These are phyloP conservation scores for Hypoxylon sp. DNA, from an alignment of 2,329 filamentous ascomycete genomes.

Conservation along the genomic window DNA sequence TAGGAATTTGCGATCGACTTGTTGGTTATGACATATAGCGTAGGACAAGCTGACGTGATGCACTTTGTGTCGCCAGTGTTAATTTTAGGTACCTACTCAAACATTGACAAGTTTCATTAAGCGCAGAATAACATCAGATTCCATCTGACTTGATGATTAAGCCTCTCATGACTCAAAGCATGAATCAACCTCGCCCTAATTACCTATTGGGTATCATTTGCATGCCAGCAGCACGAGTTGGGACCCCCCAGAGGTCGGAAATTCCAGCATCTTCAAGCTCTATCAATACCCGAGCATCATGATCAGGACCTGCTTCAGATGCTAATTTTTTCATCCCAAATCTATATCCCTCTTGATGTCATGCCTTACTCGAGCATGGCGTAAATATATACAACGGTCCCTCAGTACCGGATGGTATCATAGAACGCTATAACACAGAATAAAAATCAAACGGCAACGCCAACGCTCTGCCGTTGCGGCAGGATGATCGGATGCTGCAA, in stretches of 20 bases:
- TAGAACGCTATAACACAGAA: constrained; percentile 44
- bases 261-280: constrained; percentile 21
- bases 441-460: constrained; percentile 62
- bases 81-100: constrained; percentile 3
- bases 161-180: constrained; percentile 20
- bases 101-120: constrained; percentile 16
- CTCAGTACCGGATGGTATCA: constrained; percentile 46
- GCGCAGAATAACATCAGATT: constrained; percentile 12
- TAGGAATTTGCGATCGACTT: not conserved
- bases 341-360: constrained; percentile 36
- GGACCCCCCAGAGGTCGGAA: constrained; percentile 30
- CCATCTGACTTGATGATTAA: constrained; percentile 26
- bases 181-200: constrained; percentile 29
- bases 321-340: constrained; percentile 32
- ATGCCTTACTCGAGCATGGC: constrained; percentile 17
- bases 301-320: constrained; percentile 44
- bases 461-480: constrained; percentile 61
- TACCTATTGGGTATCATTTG: constrained; percentile 44
- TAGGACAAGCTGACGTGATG: not conserved
- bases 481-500: constrained; percentile 47
- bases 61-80: not conserved
- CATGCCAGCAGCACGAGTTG: constrained; percentile 35
- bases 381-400: constrained; percentile 44
- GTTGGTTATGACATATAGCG: not conserved
- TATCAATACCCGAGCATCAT: constrained; percentile 44